Percentiles rank a stretch among this genome's conserved stretches.
phyloP scores from a whole-genome alignment of 2,329 filamentous ascomycete genomes.

The Fusarium buxicola region DNA sequence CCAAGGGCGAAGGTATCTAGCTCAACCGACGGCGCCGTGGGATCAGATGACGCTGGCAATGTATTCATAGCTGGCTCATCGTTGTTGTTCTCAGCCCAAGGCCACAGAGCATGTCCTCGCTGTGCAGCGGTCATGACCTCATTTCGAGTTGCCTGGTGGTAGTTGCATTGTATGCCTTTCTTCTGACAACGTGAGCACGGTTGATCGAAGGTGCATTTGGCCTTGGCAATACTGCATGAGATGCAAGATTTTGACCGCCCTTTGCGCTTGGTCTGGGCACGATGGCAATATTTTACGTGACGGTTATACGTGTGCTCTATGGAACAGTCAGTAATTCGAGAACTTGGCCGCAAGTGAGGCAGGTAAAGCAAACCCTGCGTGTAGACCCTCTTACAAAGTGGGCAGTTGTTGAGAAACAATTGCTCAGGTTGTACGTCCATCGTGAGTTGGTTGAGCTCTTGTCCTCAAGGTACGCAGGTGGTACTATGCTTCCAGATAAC shows the following conservation, averaged over 20 bases:
- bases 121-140: rapidly evolving
- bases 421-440: constrained; percentile 3
- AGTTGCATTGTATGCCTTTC: constrained; percentile 32
- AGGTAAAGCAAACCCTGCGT: constrained; percentile 25
- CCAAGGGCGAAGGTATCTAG: background rate
- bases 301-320: constrained; percentile 42
- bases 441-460: rapidly evolving
- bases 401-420: constrained; percentile 21
- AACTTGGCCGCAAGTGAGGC: rapidly evolving
- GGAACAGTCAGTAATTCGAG: background rate
- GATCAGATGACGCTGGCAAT: background rate
- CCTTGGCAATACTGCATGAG: constrained; percentile 37
- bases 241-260: constrained; percentile 41
- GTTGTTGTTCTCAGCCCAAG: rapidly evolving
- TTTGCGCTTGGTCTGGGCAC: constrained; percentile 41
- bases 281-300: constrained; percentile 43
- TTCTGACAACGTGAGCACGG: constrained; percentile 39
- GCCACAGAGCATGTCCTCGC: background rate
- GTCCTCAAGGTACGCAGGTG: background rate
- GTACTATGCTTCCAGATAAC: background rate
- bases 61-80: background rate
- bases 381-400: constrained; percentile 38
- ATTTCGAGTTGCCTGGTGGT: background rate
- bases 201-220: constrained; percentile 41
- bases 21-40: background rate